phyloP scores from a whole-genome alignment of 768 basidiomycete genomes.

The Dentipellis sp. region DNA sequence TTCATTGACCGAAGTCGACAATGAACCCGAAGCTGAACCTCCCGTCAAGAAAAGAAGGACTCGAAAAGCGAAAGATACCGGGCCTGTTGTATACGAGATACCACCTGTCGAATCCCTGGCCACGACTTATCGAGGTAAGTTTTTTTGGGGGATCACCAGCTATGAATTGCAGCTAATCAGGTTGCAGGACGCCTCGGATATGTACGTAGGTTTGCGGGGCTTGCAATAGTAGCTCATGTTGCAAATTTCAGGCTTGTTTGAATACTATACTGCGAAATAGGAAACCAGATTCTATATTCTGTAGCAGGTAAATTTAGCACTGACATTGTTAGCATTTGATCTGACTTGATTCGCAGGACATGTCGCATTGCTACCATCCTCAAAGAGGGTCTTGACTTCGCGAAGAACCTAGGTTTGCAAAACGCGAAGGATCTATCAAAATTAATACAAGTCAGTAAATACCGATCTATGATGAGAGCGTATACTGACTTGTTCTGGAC shows the following conservation, averaged over 20 bases:
- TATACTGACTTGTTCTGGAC: conserved; percentile 1
- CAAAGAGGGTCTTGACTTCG: conserved; percentile 73
- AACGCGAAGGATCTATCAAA: conserved; percentile 65
- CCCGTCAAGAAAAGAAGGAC: conserved; percentile 18
- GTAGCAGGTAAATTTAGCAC: conserved; percentile 40
- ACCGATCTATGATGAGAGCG: neutral
- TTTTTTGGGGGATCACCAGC: conserved; percentile 14
- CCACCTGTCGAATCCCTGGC: conserved; percentile 58
- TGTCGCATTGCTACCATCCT: conserved; percentile 65
- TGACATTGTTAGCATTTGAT: neutral
- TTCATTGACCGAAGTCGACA: conserved; percentile 14
- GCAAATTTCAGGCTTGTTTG: conserved; percentile 56
- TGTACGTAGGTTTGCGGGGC: neutral
- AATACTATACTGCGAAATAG: conserved; percentile 72
- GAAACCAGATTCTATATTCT: conserved; percentile 71
- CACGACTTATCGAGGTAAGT: conserved; percentile 62
- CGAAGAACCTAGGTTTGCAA: conserved; percentile 71
- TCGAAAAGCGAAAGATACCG: conserved; percentile 25
- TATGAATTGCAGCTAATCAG: neutral
- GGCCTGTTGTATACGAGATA: conserved; percentile 53
- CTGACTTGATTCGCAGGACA: conserved; percentile 16
- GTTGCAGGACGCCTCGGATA: conserved; percentile 12
- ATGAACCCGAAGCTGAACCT: neutral
- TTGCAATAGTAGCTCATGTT: neutral
- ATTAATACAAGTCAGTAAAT: conserved; percentile 44